A percentile compares a stretch with the other conserved stretches of the same genome.
These are phyloP conservation scores for Dionaea muscipula DNA, from an alignment of 179 eudicot species.

Conservation along the genomic window DNA sequence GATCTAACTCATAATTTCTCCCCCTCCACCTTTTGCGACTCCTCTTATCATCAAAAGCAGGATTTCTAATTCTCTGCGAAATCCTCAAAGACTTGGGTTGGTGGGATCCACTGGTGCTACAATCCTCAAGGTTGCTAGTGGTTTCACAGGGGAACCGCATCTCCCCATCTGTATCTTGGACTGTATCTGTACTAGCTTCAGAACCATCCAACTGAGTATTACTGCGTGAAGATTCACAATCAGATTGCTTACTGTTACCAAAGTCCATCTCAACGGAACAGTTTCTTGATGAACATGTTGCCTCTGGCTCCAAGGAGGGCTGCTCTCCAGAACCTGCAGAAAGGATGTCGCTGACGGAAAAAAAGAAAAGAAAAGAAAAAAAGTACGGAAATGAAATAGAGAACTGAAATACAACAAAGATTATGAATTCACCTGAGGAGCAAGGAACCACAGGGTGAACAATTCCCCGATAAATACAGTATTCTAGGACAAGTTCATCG, in stretches of 20 bases:
- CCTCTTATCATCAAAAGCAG: conserved; percentile 40
- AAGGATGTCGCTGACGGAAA: neutral
- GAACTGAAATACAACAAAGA: neutral
- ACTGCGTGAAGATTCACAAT: conserved; percentile 43
- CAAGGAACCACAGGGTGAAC: conserved; percentile 34
- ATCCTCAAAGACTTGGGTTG: conserved; percentile 25
- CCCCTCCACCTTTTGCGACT: conserved; percentile 89
- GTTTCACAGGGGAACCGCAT: conserved; percentile 45
- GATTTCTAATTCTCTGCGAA: conserved; percentile 41
- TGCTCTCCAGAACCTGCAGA: conserved; percentile 24
- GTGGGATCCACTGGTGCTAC: conserved; percentile 66
- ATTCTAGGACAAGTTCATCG: conserved; percentile 84
- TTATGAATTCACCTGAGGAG: conserved; percentile 13
- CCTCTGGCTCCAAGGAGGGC: conserved; percentile 15
- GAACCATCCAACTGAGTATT: conserved; percentile 34
- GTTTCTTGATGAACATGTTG: conserved; percentile 31
- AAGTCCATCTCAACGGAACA: conserved; percentile 27
- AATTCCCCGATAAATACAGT: conserved; percentile 84
- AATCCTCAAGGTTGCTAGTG: conserved; percentile 44
- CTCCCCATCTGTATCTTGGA: conserved; percentile 39
- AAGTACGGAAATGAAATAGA: neutral
- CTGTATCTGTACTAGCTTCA: conserved; percentile 34
- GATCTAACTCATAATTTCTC: conserved; percentile 36
- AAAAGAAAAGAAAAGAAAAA: neutral
- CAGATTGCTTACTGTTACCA: conserved; percentile 40